Conservation (phyloP, 306 rosid genomes). For the Sphenostylis stenocarpa region DNA sequence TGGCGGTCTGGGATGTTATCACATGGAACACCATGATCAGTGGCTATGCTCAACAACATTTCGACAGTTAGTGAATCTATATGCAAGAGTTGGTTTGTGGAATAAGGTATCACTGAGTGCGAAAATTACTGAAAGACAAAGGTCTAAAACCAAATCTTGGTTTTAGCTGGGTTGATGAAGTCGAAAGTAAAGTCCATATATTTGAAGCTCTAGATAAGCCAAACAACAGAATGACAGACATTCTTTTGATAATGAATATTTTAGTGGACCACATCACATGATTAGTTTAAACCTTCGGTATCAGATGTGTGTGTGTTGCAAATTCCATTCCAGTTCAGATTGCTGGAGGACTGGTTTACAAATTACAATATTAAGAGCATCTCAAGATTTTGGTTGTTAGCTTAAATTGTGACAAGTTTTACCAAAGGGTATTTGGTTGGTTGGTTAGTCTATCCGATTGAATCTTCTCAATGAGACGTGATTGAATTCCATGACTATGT, state of each 20-base stretch:
- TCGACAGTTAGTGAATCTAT: conserved; percentile 64
- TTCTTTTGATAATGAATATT: conserved; percentile 45
- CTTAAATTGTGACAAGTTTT: no score
- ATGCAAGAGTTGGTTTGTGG: conserved; percentile 71
- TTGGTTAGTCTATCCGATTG: no score
- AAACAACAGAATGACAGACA: conserved; percentile 47
- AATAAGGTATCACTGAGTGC: conserved; percentile 55
- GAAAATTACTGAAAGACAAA: conserved; percentile 68
- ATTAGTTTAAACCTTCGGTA: conserved; percentile 38
- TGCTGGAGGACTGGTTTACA: no score
- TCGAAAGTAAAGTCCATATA: conserved; percentile 51
- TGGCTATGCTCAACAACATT: conserved; percentile 73
- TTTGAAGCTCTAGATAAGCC: conserved; percentile 71
- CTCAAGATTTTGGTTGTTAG: no score
- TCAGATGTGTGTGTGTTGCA: conserved; percentile 31
- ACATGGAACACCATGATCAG: conserved; percentile 89
- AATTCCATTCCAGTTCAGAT: no score
- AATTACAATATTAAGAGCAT: no score
- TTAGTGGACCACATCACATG: conserved; percentile 76
- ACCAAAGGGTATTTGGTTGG: no score
- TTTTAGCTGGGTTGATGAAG: conserved; percentile 69
- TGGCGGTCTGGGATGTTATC: conserved; percentile 49
- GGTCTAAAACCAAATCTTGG: conserved; percentile 73
- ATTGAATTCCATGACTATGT: no score
- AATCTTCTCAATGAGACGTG: no score